A percentile compares a stretch with the other conserved stretches of the same genome.
phyloP scores from a whole-genome alignment of 2,329 filamentous ascomycete genomes.

The Alternaria gansuensis region DNA sequence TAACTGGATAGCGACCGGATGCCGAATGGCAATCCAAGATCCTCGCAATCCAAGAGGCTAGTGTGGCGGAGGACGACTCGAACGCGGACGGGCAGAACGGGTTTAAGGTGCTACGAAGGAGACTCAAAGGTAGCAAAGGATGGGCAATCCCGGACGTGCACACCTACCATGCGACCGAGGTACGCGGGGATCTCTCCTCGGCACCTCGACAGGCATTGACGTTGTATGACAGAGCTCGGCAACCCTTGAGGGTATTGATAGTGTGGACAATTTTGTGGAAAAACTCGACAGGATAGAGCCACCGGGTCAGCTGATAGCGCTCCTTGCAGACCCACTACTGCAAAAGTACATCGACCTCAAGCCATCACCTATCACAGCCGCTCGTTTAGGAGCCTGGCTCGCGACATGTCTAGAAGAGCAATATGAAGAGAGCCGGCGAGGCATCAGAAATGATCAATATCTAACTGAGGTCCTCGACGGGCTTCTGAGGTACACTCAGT shows the following conservation, averaged over 20 bases:
- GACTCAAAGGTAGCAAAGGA: constrained; percentile 60
- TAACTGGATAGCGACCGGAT: constrained; percentile 68
- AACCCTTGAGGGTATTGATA: constrained; percentile 78
- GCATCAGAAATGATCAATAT: constrained; percentile 29
- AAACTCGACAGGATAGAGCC: constrained; percentile 81
- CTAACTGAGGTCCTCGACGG: constrained; percentile 46
- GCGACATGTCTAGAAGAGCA: constrained; percentile 51
- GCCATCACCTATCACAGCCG: constrained; percentile 38
- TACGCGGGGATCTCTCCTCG: constrained; percentile 36
- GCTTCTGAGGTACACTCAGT: constrained; percentile 45
- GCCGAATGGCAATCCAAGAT: constrained; percentile 75
- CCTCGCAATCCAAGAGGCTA: constrained; percentile 70
- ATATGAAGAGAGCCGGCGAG: constrained; percentile 31
- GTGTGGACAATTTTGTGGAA: constrained; percentile 72
- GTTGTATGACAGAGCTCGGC: constrained; percentile 50
- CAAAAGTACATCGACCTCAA: constrained; percentile 76
- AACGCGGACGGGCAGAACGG: constrained; percentile 57
- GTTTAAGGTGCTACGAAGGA: constrained; percentile 70
- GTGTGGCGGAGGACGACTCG: constrained; percentile 53
- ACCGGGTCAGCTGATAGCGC: constrained; percentile 81
- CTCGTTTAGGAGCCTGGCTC: constrained; percentile 53
- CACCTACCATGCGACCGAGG: constrained; percentile 75
- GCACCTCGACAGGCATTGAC: constrained; percentile 18
- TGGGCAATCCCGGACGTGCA: constrained; percentile 71
- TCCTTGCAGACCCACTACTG: constrained; percentile 76